phyloP scores from a whole-genome alignment of 2,329 filamentous ascomycete genomes.

The Apiospora saccharicola region DNA sequence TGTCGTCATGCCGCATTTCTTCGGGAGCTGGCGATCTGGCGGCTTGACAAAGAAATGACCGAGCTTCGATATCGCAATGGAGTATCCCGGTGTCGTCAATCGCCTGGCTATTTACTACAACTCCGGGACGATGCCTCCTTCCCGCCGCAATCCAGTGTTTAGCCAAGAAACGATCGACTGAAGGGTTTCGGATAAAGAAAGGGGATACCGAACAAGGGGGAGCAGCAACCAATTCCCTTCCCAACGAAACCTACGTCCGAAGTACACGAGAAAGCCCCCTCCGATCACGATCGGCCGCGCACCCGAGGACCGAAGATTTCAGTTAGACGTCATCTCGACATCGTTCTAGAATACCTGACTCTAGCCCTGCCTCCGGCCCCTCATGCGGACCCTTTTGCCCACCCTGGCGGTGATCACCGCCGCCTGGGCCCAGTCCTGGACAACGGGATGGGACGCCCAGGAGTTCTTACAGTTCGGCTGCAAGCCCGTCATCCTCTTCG shows the following conservation, averaged over 20 bases:
- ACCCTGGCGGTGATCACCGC: background rate
- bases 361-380: background rate
- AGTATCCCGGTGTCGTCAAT: background rate
- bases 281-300: background rate
- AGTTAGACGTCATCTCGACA: background rate
- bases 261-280: background rate
- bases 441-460: conserved; percentile 36
- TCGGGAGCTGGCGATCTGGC: background rate
- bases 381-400: background rate
- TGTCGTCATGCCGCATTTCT: background rate
- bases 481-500: conserved; percentile 39
- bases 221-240: background rate
- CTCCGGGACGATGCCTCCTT: background rate
- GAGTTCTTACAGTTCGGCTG: conserved; percentile 38
- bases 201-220: no score
- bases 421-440: conserved; percentile 34
- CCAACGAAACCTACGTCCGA: background rate
- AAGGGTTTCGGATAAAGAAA: background rate
- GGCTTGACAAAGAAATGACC: no score
- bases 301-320: background rate
- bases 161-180: background rate
- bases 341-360: background rate
- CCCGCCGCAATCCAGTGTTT: background rate
- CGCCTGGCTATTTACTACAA: background rate
- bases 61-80: background rate